These are phyloP conservation scores for Gardenia jasminoides DNA, from an alignment of 257 asterid species.

Conservation along the genomic window DNA sequence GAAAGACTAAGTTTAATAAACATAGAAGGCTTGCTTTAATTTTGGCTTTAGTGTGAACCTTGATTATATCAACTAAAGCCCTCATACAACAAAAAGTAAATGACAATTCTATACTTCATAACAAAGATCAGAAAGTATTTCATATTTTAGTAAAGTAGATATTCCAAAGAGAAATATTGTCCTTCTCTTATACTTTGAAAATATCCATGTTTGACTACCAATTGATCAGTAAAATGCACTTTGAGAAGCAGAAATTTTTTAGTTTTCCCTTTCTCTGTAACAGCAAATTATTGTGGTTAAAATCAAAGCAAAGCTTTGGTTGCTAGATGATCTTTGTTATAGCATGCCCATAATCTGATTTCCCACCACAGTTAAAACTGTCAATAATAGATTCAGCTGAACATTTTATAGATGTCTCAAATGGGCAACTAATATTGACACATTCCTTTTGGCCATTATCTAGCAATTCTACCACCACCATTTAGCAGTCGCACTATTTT, in stretches of 20 bases:
- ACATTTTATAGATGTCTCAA: not conserved
- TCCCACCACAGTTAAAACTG: not conserved
- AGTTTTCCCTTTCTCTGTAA: not conserved
- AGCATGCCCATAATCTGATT: not conserved
- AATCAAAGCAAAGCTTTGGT: not conserved
- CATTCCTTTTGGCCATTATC: not conserved
- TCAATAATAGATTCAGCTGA: not conserved
- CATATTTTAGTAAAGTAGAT: not conserved
- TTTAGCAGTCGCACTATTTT: not conserved
- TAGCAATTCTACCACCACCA: not conserved
- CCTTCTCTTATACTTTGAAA: not conserved
- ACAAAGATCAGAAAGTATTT: not conserved
- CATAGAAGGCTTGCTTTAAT: not conserved
- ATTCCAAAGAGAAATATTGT: not conserved
- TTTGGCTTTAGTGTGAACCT: not conserved
- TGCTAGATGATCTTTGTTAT: not conserved
- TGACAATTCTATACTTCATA: not conserved
- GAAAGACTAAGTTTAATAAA: not conserved
- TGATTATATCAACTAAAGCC: not conserved
- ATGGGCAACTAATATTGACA: not conserved
- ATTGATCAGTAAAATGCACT: not conserved
- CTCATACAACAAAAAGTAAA: not conserved
- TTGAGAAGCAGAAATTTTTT: not conserved
- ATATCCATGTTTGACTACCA: not conserved
- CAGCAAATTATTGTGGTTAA: not conserved